Evolutionary conservation across 1,139 yeast species (phyloP).

Genomic region (Zygoascus hellenicus): DNA sequence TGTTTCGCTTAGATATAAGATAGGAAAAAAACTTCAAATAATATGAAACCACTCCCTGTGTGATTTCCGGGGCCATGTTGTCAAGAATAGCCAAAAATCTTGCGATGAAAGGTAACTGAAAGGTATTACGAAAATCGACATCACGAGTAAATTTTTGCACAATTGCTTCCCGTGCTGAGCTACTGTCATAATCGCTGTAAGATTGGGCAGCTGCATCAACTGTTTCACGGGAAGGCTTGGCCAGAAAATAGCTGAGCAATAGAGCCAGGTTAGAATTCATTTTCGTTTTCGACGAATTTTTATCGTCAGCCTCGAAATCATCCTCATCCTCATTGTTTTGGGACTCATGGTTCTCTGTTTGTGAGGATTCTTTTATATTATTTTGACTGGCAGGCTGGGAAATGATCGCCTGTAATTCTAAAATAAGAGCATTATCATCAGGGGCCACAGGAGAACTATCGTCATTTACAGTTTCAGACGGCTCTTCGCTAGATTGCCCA

Average conservation of each 20-base stretch:
- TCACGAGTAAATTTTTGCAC: conserved; percentile 45
- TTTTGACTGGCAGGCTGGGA: conserved; percentile 1
- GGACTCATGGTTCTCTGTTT: conserved; percentile 15
- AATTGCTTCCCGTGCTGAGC: conserved; percentile 64
- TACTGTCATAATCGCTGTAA: conserved; percentile 62
- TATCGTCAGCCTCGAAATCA: conserved; percentile 10
- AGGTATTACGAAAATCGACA: conserved; percentile 8
- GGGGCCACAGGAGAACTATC: conserved; percentile 50
- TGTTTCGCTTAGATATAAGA: conserved; percentile 22
- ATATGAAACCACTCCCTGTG: conserved; percentile 49
- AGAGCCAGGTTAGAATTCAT: conserved; percentile 21
- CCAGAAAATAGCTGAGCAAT: conserved; percentile 23
- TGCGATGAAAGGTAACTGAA: conserved; percentile 42
- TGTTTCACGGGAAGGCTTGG: conserved; percentile 38
- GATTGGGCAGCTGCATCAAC: conserved; percentile 52
- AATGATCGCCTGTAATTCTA: conserved; percentile 6
- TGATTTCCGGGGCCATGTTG: conserved; percentile 45
- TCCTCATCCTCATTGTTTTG: conserved; percentile 10
- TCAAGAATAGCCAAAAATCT: conserved; percentile 63
- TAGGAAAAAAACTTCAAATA: conserved; percentile 40
- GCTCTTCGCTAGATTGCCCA: conserved; percentile 13
- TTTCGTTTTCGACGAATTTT: conserved; percentile 13
- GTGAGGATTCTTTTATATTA: conserved; percentile 8
- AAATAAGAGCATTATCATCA: conserved; percentile 16
- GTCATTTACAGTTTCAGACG: conserved; percentile 7